phyloP scores from a whole-genome alignment of 257 asterid species.

The Capsicum baccatum region DNA sequence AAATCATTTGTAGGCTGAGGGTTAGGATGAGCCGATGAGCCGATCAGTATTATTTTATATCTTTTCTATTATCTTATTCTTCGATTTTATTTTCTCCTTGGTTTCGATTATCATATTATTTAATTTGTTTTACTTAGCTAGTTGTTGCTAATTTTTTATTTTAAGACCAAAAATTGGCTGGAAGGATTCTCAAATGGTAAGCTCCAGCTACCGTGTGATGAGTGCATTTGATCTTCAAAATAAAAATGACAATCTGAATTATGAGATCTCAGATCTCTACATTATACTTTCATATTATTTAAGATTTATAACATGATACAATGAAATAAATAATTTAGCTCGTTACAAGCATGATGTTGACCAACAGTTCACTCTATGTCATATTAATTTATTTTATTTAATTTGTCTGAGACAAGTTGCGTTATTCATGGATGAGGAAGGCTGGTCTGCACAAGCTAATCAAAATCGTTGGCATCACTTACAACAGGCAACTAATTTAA shows the following conservation, averaged over 20 bases:
- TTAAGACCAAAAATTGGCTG: neutral
- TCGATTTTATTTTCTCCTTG: too few relatives aligned
- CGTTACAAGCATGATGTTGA: neutral
- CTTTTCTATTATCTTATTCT: too few relatives aligned
- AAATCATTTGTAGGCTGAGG: too few relatives aligned
- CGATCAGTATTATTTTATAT: too few relatives aligned
- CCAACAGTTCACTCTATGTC: neutral
- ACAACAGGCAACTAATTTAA: neutral
- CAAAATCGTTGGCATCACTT: constrained; percentile 24
- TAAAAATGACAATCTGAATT: neutral
- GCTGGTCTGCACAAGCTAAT: constrained; percentile 4
- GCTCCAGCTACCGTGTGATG: constrained; percentile 20
- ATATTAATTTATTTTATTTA: neutral
- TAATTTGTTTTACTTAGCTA: too few relatives aligned
- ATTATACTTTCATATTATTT: neutral
- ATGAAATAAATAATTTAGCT: constrained; percentile 18
- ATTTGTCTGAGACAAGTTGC: constrained; percentile 23
- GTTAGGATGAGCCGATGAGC: too few relatives aligned
- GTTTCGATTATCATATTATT: too few relatives aligned
- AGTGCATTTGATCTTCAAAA: constrained; percentile 13
- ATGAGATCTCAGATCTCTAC: constrained; percentile 28
- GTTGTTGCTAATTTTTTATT: neutral
- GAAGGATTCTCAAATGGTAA: constrained; percentile 3
- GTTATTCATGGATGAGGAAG: constrained; percentile 19
- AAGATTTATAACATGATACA: neutral